A percentile compares a stretch with the other conserved stretches of the same genome.
These are phyloP conservation scores for Zoysia japonica DNA, from an alignment of 176 grass and related monocot genomes.

Conservation along the genomic window DNA sequence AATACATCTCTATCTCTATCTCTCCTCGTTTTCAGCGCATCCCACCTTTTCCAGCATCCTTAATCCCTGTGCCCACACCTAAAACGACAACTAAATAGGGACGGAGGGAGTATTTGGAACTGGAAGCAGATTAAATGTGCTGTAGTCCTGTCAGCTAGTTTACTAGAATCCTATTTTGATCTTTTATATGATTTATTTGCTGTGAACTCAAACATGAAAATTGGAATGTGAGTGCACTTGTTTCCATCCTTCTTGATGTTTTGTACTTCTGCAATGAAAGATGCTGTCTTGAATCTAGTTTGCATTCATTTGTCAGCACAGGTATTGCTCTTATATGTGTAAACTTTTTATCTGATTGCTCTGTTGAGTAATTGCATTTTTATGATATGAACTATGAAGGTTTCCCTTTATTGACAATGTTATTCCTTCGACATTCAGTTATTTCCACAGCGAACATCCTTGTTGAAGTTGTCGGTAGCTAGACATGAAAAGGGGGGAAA, in stretches of 20 bases:
- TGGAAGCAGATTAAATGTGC: slow-evolving; percentile 15
- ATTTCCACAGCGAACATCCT: slow-evolving; percentile 58
- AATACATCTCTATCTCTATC: too few relatives aligned
- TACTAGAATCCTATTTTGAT: background rate
- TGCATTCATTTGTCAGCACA: background rate
- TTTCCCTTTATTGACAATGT: slow-evolving; percentile 27
- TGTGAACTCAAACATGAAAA: too few relatives aligned
- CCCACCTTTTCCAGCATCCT: too few relatives aligned
- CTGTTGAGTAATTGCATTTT: background rate
- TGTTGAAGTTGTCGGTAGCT: slow-evolving; percentile 58
- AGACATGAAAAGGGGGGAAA: slow-evolving; percentile 59
- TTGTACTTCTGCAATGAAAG: background rate
- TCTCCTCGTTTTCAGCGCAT: too few relatives aligned
- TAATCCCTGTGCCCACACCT: too few relatives aligned
- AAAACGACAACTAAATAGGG: too few relatives aligned
- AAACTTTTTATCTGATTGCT: background rate
- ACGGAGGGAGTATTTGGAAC: background rate
- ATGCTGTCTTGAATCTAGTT: slow-evolving; percentile 11
- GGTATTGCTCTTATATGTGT: background rate
- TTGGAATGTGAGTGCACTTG: too few relatives aligned
- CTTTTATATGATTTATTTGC: too few relatives aligned
- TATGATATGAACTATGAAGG: slow-evolving; percentile 1
- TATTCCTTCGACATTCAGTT: slow-evolving; percentile 55
- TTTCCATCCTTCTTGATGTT: background rate
- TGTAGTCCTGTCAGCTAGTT: background rate